These are phyloP conservation scores for Lentinus brumalis DNA, from an alignment of 768 basidiomycete species.

Conservation along the genomic window DNA sequence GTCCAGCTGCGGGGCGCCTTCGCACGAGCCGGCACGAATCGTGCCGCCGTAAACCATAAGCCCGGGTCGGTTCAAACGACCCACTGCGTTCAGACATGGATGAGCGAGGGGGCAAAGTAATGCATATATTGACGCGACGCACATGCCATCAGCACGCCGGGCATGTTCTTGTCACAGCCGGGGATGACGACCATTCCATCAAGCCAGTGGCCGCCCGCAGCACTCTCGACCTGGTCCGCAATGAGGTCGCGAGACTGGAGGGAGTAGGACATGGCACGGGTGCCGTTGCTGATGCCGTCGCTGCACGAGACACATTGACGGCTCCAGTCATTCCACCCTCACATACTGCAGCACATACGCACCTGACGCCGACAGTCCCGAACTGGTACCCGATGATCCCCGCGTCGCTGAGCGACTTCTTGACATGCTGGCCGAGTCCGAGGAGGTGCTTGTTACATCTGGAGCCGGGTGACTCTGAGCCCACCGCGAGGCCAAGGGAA, in stretches of 20 bases:
- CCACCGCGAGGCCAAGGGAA: neutral
- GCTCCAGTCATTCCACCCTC: neutral
- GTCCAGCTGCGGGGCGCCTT: conserved; percentile 85
- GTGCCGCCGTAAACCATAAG: conserved; percentile 98
- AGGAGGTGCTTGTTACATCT: conserved; percentile 97
- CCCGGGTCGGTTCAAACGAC: conserved; percentile 92
- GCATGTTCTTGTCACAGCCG: conserved; percentile 99
- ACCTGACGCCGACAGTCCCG: conserved; percentile 86
- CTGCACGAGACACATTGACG: conserved; percentile 39
- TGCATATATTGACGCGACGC: conserved; percentile 36
- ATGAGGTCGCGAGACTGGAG: conserved; percentile 97
- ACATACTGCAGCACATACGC: neutral
- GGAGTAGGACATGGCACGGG: conserved; percentile 91
- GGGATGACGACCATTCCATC: conserved; percentile 98
- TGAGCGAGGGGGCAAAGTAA: neutral
- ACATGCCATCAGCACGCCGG: conserved; percentile 98
- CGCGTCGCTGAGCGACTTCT: conserved; percentile 70
- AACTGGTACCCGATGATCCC: conserved; percentile 94
- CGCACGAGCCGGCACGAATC: conserved; percentile 91
- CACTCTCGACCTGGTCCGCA: conserved; percentile 95
- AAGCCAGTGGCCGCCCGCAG: conserved; percentile 95
- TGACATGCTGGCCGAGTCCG: conserved; percentile 84
- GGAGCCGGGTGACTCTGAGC: neutral
- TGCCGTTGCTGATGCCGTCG: conserved; percentile 99
- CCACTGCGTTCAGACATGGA: conserved; percentile 52